These are phyloP conservation scores for Phytophthora pini DNA, from an alignment of 352 stramenopile genomes.

Conservation along the genomic window DNA sequence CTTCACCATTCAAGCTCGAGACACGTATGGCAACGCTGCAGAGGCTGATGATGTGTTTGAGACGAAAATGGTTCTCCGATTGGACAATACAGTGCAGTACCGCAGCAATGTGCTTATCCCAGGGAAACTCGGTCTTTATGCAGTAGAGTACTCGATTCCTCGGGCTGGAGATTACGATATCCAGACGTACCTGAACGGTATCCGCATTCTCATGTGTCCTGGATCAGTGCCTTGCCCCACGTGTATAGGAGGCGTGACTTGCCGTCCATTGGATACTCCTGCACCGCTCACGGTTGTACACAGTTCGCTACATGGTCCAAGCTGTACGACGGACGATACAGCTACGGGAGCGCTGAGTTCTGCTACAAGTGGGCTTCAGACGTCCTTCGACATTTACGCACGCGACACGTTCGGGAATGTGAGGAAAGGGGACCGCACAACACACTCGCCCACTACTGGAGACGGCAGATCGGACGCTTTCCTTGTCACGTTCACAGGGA, in stretches of 20 bases:
- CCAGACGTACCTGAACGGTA: conserved; percentile 77
- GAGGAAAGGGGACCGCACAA: conserved; percentile 73
- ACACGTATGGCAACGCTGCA: conserved; percentile 92
- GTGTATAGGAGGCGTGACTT: conserved; percentile 39
- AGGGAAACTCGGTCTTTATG: conserved; percentile 83
- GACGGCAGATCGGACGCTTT: conserved; percentile 93
- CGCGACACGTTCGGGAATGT: conserved; percentile 95
- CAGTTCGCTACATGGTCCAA: conserved; percentile 84
- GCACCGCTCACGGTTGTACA: conserved; percentile 91
- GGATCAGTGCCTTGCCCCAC: conserved; percentile 44
- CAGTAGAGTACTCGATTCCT: conserved; percentile 95
- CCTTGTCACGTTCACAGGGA: conserved; percentile 81
- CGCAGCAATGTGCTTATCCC: conserved; percentile 73
- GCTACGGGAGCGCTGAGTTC: conserved; percentile 67
- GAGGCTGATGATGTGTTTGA: conserved; percentile 60
- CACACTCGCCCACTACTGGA: conserved; percentile 70
- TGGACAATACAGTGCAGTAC: conserved; percentile 74
- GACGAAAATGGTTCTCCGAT: conserved; percentile 83
- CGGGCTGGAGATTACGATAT: conserved; percentile 89
- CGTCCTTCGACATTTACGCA: conserved; percentile 87
- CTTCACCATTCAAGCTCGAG: conserved; percentile 96
- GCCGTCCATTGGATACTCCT: conserved; percentile 51
- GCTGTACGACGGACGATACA: conserved; percentile 86
- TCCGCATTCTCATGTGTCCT: conserved; percentile 93
- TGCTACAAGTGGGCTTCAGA: conserved; percentile 86